Evolutionary conservation across 345 rosid species (phyloP), one percentile per base, ranked within the genome.

Genomic region (Moricandia moricandioides): DNA sequence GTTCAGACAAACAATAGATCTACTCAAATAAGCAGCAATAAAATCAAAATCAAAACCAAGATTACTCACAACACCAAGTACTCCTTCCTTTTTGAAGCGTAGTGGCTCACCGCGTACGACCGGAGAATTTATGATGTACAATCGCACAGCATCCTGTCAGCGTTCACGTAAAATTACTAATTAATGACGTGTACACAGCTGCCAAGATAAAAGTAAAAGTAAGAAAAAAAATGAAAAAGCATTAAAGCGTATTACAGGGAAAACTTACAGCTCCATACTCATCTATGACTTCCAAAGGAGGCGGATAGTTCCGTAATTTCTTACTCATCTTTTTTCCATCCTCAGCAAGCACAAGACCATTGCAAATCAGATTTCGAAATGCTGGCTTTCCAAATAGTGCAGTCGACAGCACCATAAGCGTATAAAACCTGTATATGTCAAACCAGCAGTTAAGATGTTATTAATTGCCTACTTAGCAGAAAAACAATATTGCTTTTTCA

Each of bases 251-350:
- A 62, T 26, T 21, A 18, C 6, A 35, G 16, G 57, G 52, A 65
- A 14, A 54, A 83, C 97, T 84, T 87, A 95, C 99, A 72, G 99
- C 99, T 58, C 99, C 99, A 69, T 92, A 88, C 58, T 91, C 95
- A 84, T 88, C 74, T 59, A 96, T 92, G 69, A 96, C 93, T 12
- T 96, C 94, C 80, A 85, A 67, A 35, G 99, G 99, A 11, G 94
- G 85, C 26, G 99, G 99, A 80, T 92, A 96, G 70, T 96, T 96
- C 79, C 80, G 86, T 80, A 92, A 80, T 65, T 84, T 92, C 81
- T 96, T 92, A 84, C 90, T 83, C 99, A 96, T 96, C 88, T 96
- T 96, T 82, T 88, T 96, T 57, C 99, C 99, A 88, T 96, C 99
- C 77, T 91, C 95, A 21, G 95, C 98, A 73, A 92, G 88, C 35